phyloP scores from a whole-genome alignment of 1,284 basidiomycete species.

The Trichosporon sp. region DNA sequence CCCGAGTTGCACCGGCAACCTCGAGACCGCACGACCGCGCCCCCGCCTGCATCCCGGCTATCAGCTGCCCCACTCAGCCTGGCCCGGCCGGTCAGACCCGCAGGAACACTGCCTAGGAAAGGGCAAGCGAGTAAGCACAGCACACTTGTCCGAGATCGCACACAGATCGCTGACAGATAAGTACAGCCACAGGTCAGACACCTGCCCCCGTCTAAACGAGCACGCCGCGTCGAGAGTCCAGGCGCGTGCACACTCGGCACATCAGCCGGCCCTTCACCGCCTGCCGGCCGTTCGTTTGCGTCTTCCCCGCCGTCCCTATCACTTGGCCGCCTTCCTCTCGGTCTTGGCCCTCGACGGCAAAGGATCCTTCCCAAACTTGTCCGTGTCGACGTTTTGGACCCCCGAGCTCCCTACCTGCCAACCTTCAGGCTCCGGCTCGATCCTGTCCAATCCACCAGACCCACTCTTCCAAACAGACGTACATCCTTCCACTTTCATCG shows the following conservation, averaged over 20 bases:
- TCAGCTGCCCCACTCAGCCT: neutral
- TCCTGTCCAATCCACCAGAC: conserved; percentile 5
- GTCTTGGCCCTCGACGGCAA: neutral
- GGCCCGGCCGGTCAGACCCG: neutral
- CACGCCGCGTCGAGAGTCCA: neutral
- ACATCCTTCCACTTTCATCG: conserved; percentile 3
- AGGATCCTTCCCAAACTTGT: neutral
- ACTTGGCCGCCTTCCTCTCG: neutral
- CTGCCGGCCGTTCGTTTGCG: neutral
- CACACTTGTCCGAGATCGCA: neutral
- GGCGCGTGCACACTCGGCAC: neutral
- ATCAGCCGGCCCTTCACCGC: neutral
- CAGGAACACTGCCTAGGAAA: neutral
- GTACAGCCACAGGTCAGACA: neutral
- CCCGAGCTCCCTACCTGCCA: neutral
- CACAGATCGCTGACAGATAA: neutral
- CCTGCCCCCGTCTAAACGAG: neutral
- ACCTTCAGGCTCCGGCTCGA: neutral
- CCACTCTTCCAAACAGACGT: conserved; percentile 1
- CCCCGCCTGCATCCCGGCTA: neutral
- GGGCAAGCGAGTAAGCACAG: neutral
- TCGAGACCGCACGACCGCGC: neutral
- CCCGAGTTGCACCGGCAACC: neutral
- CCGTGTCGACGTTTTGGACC: neutral
- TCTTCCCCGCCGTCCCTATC: neutral